These are phyloP conservation scores for Podospora australis DNA, from an alignment of 495 filamentous ascomycete genomes.

Conservation along the genomic window DNA sequence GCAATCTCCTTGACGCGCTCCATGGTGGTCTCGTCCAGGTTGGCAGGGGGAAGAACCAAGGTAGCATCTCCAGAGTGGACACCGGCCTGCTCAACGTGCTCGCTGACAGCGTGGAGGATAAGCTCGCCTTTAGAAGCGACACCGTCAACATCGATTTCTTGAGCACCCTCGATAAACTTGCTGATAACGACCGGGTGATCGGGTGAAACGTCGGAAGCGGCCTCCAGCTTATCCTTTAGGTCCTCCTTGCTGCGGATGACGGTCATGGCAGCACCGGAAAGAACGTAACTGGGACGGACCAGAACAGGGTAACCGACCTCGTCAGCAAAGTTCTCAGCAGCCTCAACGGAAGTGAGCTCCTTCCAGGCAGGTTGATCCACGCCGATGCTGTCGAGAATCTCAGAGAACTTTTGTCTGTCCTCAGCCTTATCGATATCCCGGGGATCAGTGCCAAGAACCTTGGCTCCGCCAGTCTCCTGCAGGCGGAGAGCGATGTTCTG, in stretches of 20 bases:
- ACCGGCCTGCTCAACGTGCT: constrained; percentile 96
- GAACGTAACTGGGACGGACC: constrained; percentile 92
- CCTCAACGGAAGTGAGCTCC: constrained; percentile 86
- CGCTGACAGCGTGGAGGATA: constrained; percentile 88
- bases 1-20: constrained; percentile 89
- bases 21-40: constrained; percentile 68
- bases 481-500: constrained; percentile 95
- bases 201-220: constrained; percentile 85
- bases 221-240: constrained; percentile 81
- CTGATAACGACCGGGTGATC: constrained; percentile 98
- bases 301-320: constrained; percentile 90
- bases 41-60: constrained; percentile 81
- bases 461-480: constrained; percentile 84
- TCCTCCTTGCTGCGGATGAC: constrained; percentile 92
- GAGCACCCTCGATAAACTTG: constrained; percentile 95
- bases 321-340: constrained; percentile 77
- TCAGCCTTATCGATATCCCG: constrained; percentile 95
- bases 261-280: constrained; percentile 98
- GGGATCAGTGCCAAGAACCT: constrained; percentile 85
- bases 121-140: constrained; percentile 82
- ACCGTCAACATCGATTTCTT: constrained; percentile 97
- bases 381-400: constrained; percentile 88
- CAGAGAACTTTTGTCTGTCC: constrained; percentile 96
- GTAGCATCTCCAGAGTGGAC: constrained; percentile 98
- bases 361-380: constrained; percentile 98